Base-by-base conservation (phyloP, 768 basidiomycete species). In the Termitomyces heimii region DNA sequence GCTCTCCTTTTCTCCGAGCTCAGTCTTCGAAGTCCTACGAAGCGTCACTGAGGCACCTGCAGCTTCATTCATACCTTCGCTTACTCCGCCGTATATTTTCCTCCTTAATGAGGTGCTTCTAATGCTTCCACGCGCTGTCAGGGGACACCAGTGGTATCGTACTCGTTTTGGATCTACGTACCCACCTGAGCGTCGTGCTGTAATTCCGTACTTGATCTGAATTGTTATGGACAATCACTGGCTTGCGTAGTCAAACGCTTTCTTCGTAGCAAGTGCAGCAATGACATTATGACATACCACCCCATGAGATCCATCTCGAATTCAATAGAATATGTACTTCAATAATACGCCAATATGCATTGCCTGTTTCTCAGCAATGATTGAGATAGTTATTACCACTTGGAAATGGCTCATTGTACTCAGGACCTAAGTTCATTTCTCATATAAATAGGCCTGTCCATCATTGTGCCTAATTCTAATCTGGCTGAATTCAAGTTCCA, bases 101-200 rank as follows among this genome's bases (percentile, higher is more conserved):
- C 63, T 95, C 29, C 44, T 84, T 22, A 71, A 82, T 2, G 93
- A 96, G 67, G 57, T 98, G 1, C 67, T 82, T 18, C 57, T 84
- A 24, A 98, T 98, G 95, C 63, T 89, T 13, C 89, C 93, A 0
- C 75, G 95, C 24, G 91, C 91, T 2, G 79, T 86, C 54, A 83
- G 82, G 52, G 93, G 92, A 2, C 94, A 97, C 64, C 65, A 63
- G 60, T 98, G 96, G 96, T 98, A 98, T 69, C 79, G 81, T 48
- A 59, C 73, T 56, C 87, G 79, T 53, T 96, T 98, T 66, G 79
- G 80, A 5, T 81, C 85, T 49, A 64, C 66, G n/a, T 98, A 94
- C 68, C 92, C 94, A 1, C 78, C 77, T 59, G 81, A 88, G 32
- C 76, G 94, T 62, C 90, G 82, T 66, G 83, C 80, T 4, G 83